Evolutionary conservation across 1,284 basidiomycete species (phyloP).

Genomic region (Puccinia sorghi): DNA sequence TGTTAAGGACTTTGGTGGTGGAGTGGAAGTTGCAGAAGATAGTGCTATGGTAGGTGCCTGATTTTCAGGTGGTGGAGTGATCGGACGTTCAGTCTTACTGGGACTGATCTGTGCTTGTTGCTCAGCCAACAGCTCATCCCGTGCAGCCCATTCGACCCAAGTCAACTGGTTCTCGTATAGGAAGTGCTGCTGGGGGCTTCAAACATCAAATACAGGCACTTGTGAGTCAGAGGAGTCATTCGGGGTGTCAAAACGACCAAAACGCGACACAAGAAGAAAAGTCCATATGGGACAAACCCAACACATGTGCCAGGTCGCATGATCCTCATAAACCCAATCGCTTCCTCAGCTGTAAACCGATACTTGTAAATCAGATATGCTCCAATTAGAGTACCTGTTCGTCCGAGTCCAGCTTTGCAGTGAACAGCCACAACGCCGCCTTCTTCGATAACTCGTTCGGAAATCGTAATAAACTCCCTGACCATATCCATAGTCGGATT

Average conservation of each 20-base stretch:
- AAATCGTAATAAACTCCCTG: conserved; percentile 48
- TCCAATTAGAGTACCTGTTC: conserved; percentile 91
- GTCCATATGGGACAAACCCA: conserved; percentile 1
- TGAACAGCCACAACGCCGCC: conserved; percentile 61
- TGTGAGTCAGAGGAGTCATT: conserved; percentile 46
- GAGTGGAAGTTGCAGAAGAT: conserved; percentile 58
- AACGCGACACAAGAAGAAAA: background rate
- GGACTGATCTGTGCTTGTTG: conserved; percentile 45
- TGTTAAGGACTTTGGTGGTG: conserved; percentile 65
- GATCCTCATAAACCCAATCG: conserved; percentile 97
- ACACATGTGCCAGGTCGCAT: conserved; percentile 72
- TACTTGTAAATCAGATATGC: conserved; percentile 99
- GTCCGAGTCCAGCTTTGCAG: conserved; percentile 90
- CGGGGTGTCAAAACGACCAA: background rate
- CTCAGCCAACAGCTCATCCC: conserved; percentile 62
- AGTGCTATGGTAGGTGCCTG: conserved; percentile 61
- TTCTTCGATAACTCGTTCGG: conserved; percentile 45
- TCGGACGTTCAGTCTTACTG: conserved; percentile 63
- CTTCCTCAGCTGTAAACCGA: conserved; percentile 96
- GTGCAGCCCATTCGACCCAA: conserved; percentile 88
- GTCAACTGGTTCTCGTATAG: conserved; percentile 94
- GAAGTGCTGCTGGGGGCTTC: conserved; percentile 70
- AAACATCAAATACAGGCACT: conserved; percentile 33
- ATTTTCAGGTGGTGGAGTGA: conserved; percentile 71
- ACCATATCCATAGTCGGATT: conserved; percentile 51